phyloP scores from a whole-genome alignment of 1,284 basidiomycete species.

The Irpex rosettiformis region DNA sequence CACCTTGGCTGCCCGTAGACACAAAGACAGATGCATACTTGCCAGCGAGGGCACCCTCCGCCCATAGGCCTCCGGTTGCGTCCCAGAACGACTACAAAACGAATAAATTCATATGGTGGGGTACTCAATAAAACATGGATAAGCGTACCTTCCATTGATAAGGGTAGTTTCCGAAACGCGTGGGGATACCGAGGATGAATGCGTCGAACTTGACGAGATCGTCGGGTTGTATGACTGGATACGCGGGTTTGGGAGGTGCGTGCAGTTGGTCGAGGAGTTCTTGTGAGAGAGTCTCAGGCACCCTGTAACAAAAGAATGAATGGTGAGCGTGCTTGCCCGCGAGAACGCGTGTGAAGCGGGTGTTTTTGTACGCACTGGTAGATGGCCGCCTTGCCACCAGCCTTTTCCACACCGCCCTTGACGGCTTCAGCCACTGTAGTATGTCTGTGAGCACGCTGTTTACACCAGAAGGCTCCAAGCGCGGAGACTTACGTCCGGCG shows the following conservation, averaged over 20 bases:
- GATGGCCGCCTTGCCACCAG: constrained; percentile 72
- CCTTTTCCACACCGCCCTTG: constrained; percentile 65
- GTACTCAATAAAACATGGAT: neutral
- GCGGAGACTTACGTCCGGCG: constrained; percentile 47
- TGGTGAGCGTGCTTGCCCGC: neutral
- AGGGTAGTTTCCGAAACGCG: constrained; percentile 71
- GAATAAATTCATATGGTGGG: neutral
- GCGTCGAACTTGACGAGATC: constrained; percentile 67
- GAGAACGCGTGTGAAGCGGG: neutral
- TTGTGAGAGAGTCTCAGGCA: constrained; percentile 81
- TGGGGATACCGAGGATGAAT: constrained; percentile 75
- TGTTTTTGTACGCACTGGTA: constrained; percentile 60
- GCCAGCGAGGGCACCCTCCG: constrained; percentile 64
- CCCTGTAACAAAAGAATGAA: constrained; percentile 36
- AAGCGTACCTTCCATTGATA: constrained; percentile 62
- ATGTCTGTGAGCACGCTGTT: neutral
- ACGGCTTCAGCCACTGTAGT: constrained; percentile 73
- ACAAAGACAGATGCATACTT: constrained; percentile 81
- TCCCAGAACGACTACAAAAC: constrained; percentile 72
- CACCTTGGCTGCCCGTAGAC: constrained; percentile 61
- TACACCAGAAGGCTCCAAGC: constrained; percentile 1
- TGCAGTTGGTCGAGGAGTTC: constrained; percentile 77
- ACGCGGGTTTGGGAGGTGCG: constrained; percentile 68
- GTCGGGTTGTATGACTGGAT: constrained; percentile 68
- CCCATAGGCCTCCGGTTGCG: constrained; percentile 78